A percentile compares a stretch with the other conserved stretches of the same genome.
These are phyloP conservation scores for Hypsizygus marmoreus DNA, from an alignment of 768 basidiomycete species.

Conservation along the genomic window DNA sequence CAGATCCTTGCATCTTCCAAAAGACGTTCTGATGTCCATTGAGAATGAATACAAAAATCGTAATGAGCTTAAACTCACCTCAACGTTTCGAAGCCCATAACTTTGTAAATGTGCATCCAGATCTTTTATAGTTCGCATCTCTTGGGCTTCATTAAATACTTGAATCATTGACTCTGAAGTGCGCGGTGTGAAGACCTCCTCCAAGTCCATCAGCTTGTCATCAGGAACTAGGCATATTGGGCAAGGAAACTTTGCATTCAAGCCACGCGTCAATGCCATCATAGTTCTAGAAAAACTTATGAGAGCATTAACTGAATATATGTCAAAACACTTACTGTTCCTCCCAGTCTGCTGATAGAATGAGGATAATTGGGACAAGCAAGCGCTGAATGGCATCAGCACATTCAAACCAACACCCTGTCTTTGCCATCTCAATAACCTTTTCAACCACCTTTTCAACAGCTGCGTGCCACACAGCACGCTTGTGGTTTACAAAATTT, in stretches of 20 bases:
- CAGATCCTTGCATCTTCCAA: constrained; percentile 34
- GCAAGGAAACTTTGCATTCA: constrained; percentile 29
- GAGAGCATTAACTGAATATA: not conserved
- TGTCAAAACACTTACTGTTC: constrained; percentile 24
- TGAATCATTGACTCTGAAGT: constrained; percentile 16
- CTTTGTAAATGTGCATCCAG: constrained; percentile 23
- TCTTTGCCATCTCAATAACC: constrained; percentile 17
- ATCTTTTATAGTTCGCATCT: not conserved
- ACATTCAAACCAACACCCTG: constrained; percentile 20
- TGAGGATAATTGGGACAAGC: constrained; percentile 10
- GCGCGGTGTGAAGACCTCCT: constrained; percentile 9
- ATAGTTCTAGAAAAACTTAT: not conserved
- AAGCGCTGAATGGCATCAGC: constrained; percentile 19
- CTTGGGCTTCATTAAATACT: constrained; percentile 13
- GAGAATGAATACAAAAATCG: not conserved
- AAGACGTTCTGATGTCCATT: constrained; percentile 50
- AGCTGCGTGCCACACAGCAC: constrained; percentile 38
- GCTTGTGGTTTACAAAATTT: constrained; percentile 34
- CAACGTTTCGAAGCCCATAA: constrained; percentile 21
- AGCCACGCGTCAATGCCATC: constrained; percentile 19
- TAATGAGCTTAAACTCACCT: constrained; percentile 19
- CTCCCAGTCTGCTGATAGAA: constrained; percentile 20
- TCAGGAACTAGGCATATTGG: constrained; percentile 31
- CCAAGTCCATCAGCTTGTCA: constrained; percentile 23
- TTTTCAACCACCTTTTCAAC: constrained; percentile 32